Conservation (phyloP, 2,329 filamentous ascomycete species). For the Mollisiaceae sp. region DNA sequence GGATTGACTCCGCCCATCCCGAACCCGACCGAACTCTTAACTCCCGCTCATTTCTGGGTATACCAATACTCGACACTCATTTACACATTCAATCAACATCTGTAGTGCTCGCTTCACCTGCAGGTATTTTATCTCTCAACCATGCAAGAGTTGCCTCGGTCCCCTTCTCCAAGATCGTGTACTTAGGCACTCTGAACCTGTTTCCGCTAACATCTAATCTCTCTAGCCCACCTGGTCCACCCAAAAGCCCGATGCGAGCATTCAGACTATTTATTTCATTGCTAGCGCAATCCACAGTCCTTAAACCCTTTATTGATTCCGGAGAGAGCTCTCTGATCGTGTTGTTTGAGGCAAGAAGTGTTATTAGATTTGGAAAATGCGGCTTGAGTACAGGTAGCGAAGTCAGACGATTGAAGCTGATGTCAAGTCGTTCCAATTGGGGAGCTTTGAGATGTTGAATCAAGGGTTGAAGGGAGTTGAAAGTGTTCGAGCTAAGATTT, state of each 20-base stretch:
- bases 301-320: constrained; percentile 74
- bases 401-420: constrained; percentile 81
- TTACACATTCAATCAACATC: constrained; percentile 34
- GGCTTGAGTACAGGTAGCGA: constrained; percentile 69
- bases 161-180: constrained; percentile 82
- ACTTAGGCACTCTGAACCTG: constrained; percentile 84
- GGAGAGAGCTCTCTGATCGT: constrained; percentile 74
- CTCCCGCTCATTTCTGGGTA: constrained; percentile 9
- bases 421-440: constrained; percentile 74
- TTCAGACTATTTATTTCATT: constrained; percentile 87
- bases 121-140: constrained; percentile 78
- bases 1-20: constrained; percentile 10
- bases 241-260: constrained; percentile 78
- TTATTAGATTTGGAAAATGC: constrained; percentile 71
- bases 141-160: constrained; percentile 84
- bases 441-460: constrained; percentile 73
- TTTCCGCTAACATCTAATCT: constrained; percentile 82
- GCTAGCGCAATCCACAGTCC: constrained; percentile 78
- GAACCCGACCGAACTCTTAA: constrained; percentile 4
- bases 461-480: constrained; percentile 72
- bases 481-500: constrained; percentile 74
- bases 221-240: constrained; percentile 63
- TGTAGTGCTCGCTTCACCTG: constrained; percentile 39
- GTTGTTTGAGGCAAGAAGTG: constrained; percentile 80
- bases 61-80: constrained; percentile 13